Evolutionary conservation across 305 asterid species (phyloP), one percentile per base, ranked within the genome.

Genomic region (Petunia hybrid): DNA sequence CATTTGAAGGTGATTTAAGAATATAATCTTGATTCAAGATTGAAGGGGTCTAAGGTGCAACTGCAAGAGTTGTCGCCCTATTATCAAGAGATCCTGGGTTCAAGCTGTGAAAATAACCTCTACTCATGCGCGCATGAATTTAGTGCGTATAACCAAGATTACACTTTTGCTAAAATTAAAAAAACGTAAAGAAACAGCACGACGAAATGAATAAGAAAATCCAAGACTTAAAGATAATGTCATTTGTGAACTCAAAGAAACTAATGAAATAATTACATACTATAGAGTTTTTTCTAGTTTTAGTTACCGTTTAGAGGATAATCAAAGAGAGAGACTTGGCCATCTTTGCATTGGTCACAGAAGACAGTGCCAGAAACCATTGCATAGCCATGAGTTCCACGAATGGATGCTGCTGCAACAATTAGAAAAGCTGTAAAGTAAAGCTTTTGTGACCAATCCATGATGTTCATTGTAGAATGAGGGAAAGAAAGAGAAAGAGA

Each of bases 261-360:
- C 1, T 57, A 61, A 48, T 56, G 46, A n/a, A n/a, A 74, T 13
- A 22, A 56, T 42, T 0, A 3, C 9, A 22, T 55, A 31, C 10
- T 41, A 75, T 63, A 35, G 73, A 65, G 16, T 36, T 46, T 35
- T 38, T 6, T 46, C 40, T n/a, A n/a, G 43, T n/a, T 41, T n/a
- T 48, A 48, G 9, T 82, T 84, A 94, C 99, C 99, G 22, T 78
- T 40, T 38, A 91, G 84, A 53, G 98, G 99, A 77, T 88, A 95
- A 81, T 95, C 99, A 79, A 86, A 95, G 68, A 92, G 84, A 40
- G 99, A 92, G 1, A 95, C 68, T 42, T 87, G 92, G 64, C 98
- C 99, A 76, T 94, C 99, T 87, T 85, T 91, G 91, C 99, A 95
- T 86, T 95, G 98, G 83, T 95, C 99, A 70, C 99, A 95, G 81